Evolutionary conservation across 1,139 yeast species (phyloP).

Genomic region (Candida tropicalis): DNA sequence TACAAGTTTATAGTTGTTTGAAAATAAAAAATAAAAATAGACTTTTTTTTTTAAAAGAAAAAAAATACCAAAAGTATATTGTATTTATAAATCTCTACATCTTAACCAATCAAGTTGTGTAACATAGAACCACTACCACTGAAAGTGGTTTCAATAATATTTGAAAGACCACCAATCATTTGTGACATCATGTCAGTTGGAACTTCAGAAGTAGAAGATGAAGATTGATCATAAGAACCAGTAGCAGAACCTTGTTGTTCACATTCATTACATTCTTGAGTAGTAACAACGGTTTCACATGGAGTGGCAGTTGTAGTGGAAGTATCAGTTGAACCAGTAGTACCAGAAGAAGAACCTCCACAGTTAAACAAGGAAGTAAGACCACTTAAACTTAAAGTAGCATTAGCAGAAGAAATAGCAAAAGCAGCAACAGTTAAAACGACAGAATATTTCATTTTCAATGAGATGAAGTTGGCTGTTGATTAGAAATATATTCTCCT

Average conservation of each 20-base stretch:
- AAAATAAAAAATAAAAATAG: background rate
- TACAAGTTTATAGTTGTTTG: too few relatives aligned
- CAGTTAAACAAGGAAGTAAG: background rate
- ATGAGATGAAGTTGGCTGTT: background rate
- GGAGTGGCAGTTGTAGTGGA: background rate
- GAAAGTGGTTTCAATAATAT: background rate
- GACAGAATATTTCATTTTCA: constrained; percentile 4
- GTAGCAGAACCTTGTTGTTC: background rate
- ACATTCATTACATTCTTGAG: too few relatives aligned
- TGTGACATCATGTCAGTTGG: constrained; percentile 5
- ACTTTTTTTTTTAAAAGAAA: background rate
- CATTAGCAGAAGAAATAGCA: background rate
- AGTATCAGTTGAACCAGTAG: background rate
- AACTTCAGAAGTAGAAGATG: background rate
- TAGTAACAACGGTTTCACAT: too few relatives aligned
- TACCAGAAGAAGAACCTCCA: background rate
- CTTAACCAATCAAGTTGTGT: constrained; percentile 5
- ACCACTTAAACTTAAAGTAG: background rate
- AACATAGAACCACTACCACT: constrained; percentile 4
- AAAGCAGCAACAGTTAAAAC: constrained; percentile 3
- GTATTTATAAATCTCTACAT: background rate
- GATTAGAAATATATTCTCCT: too few relatives aligned
- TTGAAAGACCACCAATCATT: constrained; percentile 6
- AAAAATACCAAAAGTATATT: background rate
- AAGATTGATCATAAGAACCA: background rate